Base-by-base conservation (phyloP, 225 moss, liverwort and hornwort species). In the Marchantia paleacea region DNA sequence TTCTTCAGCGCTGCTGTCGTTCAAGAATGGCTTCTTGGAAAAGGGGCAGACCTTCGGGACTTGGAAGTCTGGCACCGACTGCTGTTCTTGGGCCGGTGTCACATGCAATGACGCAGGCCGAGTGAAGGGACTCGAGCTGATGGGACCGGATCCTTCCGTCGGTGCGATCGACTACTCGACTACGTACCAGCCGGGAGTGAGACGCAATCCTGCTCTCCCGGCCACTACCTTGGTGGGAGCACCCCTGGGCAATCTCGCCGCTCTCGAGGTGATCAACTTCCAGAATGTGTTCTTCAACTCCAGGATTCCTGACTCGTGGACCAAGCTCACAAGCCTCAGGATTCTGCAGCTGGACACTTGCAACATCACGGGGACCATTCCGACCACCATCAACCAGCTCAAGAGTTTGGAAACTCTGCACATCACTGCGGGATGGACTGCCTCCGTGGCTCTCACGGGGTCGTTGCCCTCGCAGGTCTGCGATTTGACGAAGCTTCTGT, bases 361-460 rank as follows among this genome's bases (percentile, higher is more conserved):
- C 75, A 85, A 82, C 52, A 63, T 85, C 73, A 85, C 85, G 3
- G 93, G 93, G 49, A 80, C 85, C 67, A 79, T 93, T 72, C 93
- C 93, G 61, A 39, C 18, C 16, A 89, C 83, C 84, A 88, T 93
- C 69, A 83, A 86, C 31, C 72, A 86, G 49, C 69, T 93, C 61
- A 85, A 85, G 83, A 80, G 77, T n/a, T 85, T 93, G 20, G 85
- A 89, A 55, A 81, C 69, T 19, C 84, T 93, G 58, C 83, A 85
- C 50, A 55, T 85, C 60, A 24, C 7, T 29, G 29, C 25, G 10
- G 85, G 85, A 78, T 78, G 47, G 47, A 47, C 64, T 20, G 28
- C 22, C 13, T 26, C 26, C 5, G 24, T n/a, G 2, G 69, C 73
- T 25, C 82, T 85, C 26, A 68, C 79, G 0, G 82, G 85, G 18